These are phyloP conservation scores for Phyllosticta citrichinensis DNA, from an alignment of 2,329 filamentous ascomycete genomes.

Conservation along the genomic window DNA sequence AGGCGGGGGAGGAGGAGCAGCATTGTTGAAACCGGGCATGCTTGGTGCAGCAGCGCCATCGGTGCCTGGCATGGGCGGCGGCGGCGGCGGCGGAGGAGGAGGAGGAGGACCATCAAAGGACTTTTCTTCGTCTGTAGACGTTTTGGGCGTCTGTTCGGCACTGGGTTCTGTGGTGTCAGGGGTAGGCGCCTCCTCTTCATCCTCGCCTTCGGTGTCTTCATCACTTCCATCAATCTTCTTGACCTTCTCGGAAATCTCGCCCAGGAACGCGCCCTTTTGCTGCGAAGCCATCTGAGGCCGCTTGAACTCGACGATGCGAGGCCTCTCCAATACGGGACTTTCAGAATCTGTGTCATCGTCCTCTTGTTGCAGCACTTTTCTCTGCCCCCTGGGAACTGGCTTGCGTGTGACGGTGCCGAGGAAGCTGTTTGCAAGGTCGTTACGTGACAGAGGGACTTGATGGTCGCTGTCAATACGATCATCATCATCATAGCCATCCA, in stretches of 20 bases:
- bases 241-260: conserved; percentile 66
- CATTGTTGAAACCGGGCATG: conserved; percentile 32
- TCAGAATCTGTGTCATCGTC: conserved; percentile 33
- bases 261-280: conserved; percentile 56
- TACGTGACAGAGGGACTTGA: conserved; percentile 28
- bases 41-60: conserved; percentile 14
- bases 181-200: conserved; percentile 54
- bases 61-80: conserved; percentile 17
- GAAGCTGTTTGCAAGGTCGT: conserved; percentile 55
- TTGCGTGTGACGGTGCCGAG: conserved; percentile 40
- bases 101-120: conserved; percentile 40
- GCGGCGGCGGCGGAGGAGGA: conserved; percentile 24
- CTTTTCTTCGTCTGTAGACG: conserved; percentile 52
- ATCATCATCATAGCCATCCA: conserved; percentile 54
- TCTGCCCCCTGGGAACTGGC: conserved; percentile 30
- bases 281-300: conserved; percentile 55
- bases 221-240: conserved; percentile 64
- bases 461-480: conserved; percentile 32
- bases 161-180: conserved; percentile 68
- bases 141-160: conserved; percentile 60
- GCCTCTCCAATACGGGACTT: conserved; percentile 61
- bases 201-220: conserved; percentile 43
- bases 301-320: conserved; percentile 67
- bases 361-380: conserved; percentile 26
- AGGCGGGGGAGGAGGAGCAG: conserved; percentile 36